Evolutionary conservation across 2,329 filamentous ascomycete species (phyloP).

Genomic region (Diaporthe eres): DNA sequence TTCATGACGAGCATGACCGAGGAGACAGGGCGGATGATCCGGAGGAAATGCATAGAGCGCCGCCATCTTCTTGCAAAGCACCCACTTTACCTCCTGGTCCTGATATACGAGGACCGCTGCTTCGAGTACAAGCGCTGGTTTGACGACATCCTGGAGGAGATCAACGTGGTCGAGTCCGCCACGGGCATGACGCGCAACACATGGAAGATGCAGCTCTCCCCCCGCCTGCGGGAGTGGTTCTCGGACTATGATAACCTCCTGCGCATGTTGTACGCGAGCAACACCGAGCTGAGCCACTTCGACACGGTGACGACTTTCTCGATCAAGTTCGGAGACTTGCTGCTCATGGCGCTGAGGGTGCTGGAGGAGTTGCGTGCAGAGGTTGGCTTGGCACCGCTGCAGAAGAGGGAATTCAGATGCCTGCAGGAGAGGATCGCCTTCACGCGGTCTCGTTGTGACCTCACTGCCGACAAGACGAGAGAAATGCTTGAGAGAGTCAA

Average conservation of each 20-base stretch:
- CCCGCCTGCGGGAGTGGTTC: slow-evolving; percentile 27
- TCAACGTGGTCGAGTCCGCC: slow-evolving; percentile 27
- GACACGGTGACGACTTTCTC: slow-evolving; percentile 21
- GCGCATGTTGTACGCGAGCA: slow-evolving; percentile 13
- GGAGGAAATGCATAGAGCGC: not conserved
- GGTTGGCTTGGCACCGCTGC: not conserved
- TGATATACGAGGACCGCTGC: slow-evolving; percentile 22
- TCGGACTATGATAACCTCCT: slow-evolving; percentile 29
- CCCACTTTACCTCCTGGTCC: slow-evolving; percentile 26
- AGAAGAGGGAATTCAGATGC: not conserved
- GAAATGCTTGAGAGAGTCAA: slow-evolving; percentile 31
- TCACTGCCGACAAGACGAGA: slow-evolving; percentile 20
- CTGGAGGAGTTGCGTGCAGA: slow-evolving; percentile 1
- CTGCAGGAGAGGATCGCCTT: slow-evolving; percentile 30
- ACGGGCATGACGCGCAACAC: slow-evolving; percentile 32
- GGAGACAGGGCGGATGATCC: not conserved
- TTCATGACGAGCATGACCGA: slow-evolving; percentile 17
- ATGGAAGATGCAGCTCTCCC: slow-evolving; percentile 27
- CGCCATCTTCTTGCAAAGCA: slow-evolving; percentile 2
- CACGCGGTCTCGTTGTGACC: slow-evolving; percentile 23
- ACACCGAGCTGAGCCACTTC: slow-evolving; percentile 35
- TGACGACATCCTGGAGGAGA: slow-evolving; percentile 21
- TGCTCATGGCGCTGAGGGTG: not conserved
- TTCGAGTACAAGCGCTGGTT: slow-evolving; percentile 25
- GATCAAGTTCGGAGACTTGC: slow-evolving; percentile 11